Percentiles rank a stretch among this genome's conserved stretches.
Conservation (phyloP, 495 filamentous ascomycete species). For the Aspergillus asperescens region DNA sequence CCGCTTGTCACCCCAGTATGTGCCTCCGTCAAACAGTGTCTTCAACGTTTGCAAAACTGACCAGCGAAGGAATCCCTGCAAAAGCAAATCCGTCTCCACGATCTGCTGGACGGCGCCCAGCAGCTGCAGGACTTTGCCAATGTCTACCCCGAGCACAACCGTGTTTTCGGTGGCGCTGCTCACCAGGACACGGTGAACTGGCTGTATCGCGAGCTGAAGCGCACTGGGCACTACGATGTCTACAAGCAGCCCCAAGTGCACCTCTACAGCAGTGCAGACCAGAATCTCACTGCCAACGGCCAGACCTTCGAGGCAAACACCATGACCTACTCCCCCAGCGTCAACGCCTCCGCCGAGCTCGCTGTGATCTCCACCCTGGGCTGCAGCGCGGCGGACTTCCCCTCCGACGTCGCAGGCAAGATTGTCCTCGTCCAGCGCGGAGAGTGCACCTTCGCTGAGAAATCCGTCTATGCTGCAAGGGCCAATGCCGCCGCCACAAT, state of each 20-base stretch:
- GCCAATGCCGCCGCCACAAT: slow-evolving; percentile 55
- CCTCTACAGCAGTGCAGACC: slow-evolving; percentile 28
- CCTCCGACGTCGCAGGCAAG: slow-evolving; percentile 46
- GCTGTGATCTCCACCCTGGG: slow-evolving; percentile 50
- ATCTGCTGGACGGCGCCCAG: slow-evolving; percentile 35
- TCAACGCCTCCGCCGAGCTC: slow-evolving; percentile 41
- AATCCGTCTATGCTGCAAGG: slow-evolving; percentile 53
- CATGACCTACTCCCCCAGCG: slow-evolving; percentile 47
- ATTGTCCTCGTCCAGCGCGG: slow-evolving; percentile 62
- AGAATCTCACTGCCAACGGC: slow-evolving; percentile 27
- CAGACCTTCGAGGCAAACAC: slow-evolving; percentile 21
- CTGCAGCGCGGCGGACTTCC: slow-evolving; percentile 53
- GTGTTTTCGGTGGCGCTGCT: slow-evolving; percentile 55
- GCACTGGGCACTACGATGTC: slow-evolving; percentile 55
- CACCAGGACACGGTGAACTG: slow-evolving; percentile 63
- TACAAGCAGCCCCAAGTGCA: slow-evolving; percentile 52
- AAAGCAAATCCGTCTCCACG: slow-evolving; percentile 14
- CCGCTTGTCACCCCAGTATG: neutral
- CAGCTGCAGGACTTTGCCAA: slow-evolving; percentile 45
- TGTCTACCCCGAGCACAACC: slow-evolving; percentile 41
- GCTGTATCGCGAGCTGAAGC: slow-evolving; percentile 48
- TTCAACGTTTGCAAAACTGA: neutral
- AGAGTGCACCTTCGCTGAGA: slow-evolving; percentile 54
- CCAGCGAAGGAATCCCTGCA: neutral
- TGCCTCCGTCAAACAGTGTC: neutral